Conservation (phyloP, 805 yeast genomes). For the Yamadazyma phyllophila region DNA sequence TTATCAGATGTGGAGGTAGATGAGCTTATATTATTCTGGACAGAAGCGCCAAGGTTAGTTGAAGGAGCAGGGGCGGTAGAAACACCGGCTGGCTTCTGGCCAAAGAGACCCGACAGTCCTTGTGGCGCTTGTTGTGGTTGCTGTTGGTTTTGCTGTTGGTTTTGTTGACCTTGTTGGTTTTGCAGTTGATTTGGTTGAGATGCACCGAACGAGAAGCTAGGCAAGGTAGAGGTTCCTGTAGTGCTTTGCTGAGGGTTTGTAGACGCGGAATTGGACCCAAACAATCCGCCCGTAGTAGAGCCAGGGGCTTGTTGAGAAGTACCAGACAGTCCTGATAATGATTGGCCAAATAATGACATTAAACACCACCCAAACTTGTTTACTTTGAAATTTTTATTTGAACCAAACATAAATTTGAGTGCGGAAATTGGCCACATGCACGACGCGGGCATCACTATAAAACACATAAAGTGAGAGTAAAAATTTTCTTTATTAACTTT, state of each 20-base stretch:
- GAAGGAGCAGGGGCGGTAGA: not conserved
- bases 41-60: not conserved
- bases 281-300: not conserved
- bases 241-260: not conserved
- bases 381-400: conserved; percentile 5
- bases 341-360: conserved; percentile 15
- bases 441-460: conserved; percentile 3
- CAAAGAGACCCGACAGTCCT: not conserved
- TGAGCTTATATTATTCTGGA: not conserved
- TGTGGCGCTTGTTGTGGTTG: not conserved
- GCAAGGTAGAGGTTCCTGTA: not conserved
- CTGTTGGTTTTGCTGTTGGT: conserved; percentile 6
- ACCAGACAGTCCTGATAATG: not conserved
- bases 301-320: not conserved
- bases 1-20: not conserved
- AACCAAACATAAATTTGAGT: not conserved
- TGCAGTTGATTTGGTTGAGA: not conserved
- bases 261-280: not conserved
- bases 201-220: conserved; percentile 1
- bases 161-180: conserved; percentile 1
- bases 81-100: conserved; percentile 3
- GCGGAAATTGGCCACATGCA: not conserved
- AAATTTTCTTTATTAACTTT: conserved; percentile 41
- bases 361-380: not conserved
- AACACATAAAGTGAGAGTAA: not conserved